Conservation (phyloP, 2,329 filamentous ascomycete genomes). For the Dactylellina drechsleri region DNA sequence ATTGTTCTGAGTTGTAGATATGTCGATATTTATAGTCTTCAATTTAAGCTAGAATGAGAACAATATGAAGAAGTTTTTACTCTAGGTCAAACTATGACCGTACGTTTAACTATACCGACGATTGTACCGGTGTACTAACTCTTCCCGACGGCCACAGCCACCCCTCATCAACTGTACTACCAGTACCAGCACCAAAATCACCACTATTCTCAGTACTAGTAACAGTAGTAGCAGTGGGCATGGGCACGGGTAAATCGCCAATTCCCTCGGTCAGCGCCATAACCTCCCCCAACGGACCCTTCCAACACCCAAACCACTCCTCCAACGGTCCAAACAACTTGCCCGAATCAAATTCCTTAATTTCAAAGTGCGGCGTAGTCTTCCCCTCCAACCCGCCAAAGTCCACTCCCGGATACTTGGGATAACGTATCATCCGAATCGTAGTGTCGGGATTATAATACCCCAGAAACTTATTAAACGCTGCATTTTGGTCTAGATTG, state of each 20-base stretch:
- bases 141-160: too few relatives aligned
- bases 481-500: neutral
- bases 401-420: conserved; percentile 1
- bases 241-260: neutral
- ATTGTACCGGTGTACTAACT: too few relatives aligned
- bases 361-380: neutral
- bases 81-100: too few relatives aligned
- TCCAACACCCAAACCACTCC: conserved; percentile 12
- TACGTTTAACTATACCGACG: too few relatives aligned
- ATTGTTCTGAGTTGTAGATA: too few relatives aligned
- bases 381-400: neutral
- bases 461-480: neutral
- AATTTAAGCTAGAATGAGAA: too few relatives aligned
- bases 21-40: too few relatives aligned
- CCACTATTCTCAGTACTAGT: too few relatives aligned
- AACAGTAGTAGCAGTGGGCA: too few relatives aligned
- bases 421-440: neutral
- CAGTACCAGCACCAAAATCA: too few relatives aligned
- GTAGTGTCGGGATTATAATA: conserved; percentile 2
- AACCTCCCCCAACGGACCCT: neutral
- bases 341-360: neutral
- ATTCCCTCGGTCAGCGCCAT: neutral
- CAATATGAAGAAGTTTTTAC: too few relatives aligned
- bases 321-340: neutral
- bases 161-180: too few relatives aligned